Conservation (phyloP, 176 grass and related monocot species). For the Poa pratensis region DNA sequence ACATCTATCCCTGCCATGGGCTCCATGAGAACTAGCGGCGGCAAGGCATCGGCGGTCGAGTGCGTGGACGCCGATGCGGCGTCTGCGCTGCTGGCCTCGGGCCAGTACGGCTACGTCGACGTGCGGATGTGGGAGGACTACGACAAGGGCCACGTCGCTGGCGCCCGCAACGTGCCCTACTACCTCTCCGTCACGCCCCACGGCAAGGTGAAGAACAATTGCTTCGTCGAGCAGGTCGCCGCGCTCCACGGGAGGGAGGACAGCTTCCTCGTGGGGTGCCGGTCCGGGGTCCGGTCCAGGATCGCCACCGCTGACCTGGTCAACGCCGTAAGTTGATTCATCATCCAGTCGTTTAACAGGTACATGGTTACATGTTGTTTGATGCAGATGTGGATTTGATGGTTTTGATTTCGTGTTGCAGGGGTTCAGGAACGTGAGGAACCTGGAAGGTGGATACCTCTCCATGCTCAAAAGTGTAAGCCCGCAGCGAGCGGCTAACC, state of each 20-base stretch:
- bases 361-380: too few relatives aligned
- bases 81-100: constrained; percentile 33
- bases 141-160: constrained; percentile 41
- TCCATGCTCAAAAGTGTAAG: constrained; percentile 30
- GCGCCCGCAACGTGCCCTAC: constrained; percentile 11
- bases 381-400: too few relatives aligned
- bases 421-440: constrained; percentile 46
- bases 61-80: constrained; percentile 40
- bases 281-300: constrained; percentile 41
- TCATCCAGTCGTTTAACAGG: too few relatives aligned
- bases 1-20: neutral
- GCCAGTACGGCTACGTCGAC: constrained; percentile 37
- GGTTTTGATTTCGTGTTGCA: neutral
- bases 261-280: constrained; percentile 39
- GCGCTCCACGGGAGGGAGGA: constrained; percentile 24
- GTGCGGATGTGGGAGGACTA: constrained; percentile 59
- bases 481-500: neutral
- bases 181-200: constrained; percentile 42
- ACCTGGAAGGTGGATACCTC: constrained; percentile 47
- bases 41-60: neutral
- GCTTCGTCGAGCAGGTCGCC: constrained; percentile 41
- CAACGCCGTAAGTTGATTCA: constrained; percentile 18
- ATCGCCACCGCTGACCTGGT: constrained; percentile 45
- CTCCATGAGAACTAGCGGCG: neutral
- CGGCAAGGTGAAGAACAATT: constrained; percentile 38